These are phyloP conservation scores for Skeletonema grethae DNA, from an alignment of 108 stramenopile species.

Conservation along the genomic window DNA sequence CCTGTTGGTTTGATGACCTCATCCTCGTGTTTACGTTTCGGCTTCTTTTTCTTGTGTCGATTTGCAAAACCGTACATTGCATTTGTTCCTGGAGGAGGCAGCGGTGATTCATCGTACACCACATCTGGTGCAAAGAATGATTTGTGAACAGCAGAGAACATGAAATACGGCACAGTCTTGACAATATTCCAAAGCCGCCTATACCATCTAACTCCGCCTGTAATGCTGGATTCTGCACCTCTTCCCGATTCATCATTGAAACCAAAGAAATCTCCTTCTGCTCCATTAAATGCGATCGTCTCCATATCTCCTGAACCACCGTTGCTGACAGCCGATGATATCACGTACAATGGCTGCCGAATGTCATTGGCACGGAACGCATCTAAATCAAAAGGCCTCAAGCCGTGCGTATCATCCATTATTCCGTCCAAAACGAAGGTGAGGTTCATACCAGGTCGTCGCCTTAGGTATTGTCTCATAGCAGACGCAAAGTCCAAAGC, in stretches of 20 bases:
- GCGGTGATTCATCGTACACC: slow-evolving; percentile 3
- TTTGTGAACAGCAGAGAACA: slow-evolving; percentile 20
- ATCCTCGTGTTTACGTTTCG: slow-evolving; percentile 10
- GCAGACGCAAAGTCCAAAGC: slow-evolving; percentile 42
- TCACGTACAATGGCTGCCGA: slow-evolving; percentile 43
- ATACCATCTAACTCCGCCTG: slow-evolving; percentile 23
- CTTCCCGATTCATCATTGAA: slow-evolving; percentile 18
- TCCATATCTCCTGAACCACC: slow-evolving; percentile 46
- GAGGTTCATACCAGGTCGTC: slow-evolving; percentile 54
- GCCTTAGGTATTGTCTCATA: slow-evolving; percentile 45
- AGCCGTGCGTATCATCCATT: slow-evolving; percentile 43
- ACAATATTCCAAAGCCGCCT: slow-evolving; percentile 23
- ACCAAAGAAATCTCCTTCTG: slow-evolving; percentile 55
- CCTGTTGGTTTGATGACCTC: slow-evolving; percentile 35
- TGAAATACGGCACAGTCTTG: slow-evolving; percentile 15
- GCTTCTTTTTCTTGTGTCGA: slow-evolving; percentile 14
- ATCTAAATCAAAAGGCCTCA: slow-evolving; percentile 53
- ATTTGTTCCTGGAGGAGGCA: slow-evolving; percentile 37
- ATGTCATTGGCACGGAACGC: slow-evolving; percentile 48
- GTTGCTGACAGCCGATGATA: slow-evolving; percentile 38
- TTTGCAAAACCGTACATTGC: slow-evolving; percentile 43
- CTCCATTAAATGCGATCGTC: slow-evolving; percentile 1
- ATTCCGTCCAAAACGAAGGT: slow-evolving; percentile 52
- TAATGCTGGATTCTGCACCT: slow-evolving; percentile 2
- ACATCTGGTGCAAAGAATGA: slow-evolving; percentile 18